Evolutionary conservation across 805 yeast species (phyloP).

Genomic region (Zygosaccharomyces pseudorouxii): DNA sequence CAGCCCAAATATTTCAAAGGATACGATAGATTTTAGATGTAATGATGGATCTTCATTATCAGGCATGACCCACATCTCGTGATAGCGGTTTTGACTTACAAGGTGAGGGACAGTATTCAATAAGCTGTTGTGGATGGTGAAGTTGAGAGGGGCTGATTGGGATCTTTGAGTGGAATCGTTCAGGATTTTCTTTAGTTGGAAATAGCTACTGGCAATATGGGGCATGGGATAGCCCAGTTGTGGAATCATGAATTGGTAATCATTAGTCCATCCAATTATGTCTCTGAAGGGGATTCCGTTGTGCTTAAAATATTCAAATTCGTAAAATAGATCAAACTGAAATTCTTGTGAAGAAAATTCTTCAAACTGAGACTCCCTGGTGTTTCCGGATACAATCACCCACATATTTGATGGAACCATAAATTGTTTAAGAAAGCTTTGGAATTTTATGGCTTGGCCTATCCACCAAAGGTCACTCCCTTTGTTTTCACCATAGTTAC

Average conservation of each 20-base stretch:
- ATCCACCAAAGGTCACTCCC: conserved; percentile 43
- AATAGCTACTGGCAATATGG: conserved; percentile 5
- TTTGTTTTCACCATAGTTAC: conserved; percentile 27
- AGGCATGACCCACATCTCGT: conserved; percentile 51
- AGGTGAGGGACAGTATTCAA: conserved; percentile 36
- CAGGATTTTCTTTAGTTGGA: conserved; percentile 23
- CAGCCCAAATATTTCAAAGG: conserved; percentile 43
- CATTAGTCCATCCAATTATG: background rate
- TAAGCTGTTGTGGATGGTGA: conserved; percentile 31
- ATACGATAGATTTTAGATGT: conserved; percentile 37
- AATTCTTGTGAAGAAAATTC: background rate
- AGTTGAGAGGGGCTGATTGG: conserved; percentile 32
- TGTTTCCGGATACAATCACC: conserved; percentile 35
- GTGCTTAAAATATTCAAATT: conserved; percentile 38
- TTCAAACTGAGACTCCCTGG: conserved; percentile 1
- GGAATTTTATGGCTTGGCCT: conserved; percentile 37
- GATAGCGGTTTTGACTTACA: conserved; percentile 31
- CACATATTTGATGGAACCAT: conserved; percentile 34
- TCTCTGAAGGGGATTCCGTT: conserved; percentile 10
- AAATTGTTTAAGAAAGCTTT: conserved; percentile 29
- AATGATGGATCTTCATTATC: conserved; percentile 31
- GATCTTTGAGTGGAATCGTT: conserved; percentile 23
- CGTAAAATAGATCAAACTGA: conserved; percentile 39
- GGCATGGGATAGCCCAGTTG: conserved; percentile 17
- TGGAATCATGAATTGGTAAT: conserved; percentile 13